Percentiles rank a stretch among this genome's conserved stretches.
phyloP scores from a whole-genome alignment of 1,139 yeast genomes.

The Scheffersomyces insectosa region DNA sequence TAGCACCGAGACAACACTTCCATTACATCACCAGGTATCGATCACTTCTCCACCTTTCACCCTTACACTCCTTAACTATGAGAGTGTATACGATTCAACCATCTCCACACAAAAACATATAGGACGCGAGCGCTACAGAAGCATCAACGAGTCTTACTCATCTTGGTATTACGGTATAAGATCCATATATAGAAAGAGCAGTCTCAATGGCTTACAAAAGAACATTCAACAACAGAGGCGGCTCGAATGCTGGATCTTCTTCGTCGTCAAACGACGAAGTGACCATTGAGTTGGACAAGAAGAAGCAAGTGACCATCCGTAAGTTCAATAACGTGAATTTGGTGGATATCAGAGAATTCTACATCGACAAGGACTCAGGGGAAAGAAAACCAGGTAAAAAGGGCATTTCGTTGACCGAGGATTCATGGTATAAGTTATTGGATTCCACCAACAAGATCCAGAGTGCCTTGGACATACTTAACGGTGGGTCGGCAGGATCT shows the following conservation, averaged over 20 bases:
- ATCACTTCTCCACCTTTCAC: no score
- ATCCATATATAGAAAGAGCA: no score
- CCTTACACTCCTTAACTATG: no score
- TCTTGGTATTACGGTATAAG: no score
- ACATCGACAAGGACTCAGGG: conserved; percentile 58
- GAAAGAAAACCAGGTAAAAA: conserved; percentile 77
- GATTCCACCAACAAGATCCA: conserved; percentile 56
- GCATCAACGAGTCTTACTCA: no score
- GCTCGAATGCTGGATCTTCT: conserved; percentile 4
- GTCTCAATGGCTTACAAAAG: conserved; percentile 15
- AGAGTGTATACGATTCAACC: no score
- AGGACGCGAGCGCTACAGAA: no score
- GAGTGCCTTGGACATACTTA: conserved; percentile 55
- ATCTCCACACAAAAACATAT: no score
- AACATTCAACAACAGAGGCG: conserved; percentile 3
- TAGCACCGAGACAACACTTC: no score
- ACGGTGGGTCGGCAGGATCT: conserved; percentile 21
- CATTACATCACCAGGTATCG: no score
- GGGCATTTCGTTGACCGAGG: conserved; percentile 79
- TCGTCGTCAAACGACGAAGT: conserved; percentile 10
- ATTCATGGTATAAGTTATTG: conserved; percentile 60
- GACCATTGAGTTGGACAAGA: conserved; percentile 50
- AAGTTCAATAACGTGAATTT: conserved; percentile 63
- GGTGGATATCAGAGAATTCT: conserved; percentile 82
- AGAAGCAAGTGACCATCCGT: conserved; percentile 71